These are phyloP conservation scores for Falciphora oryzae DNA, from an alignment of 2,329 filamentous ascomycete genomes.

Conservation along the genomic window DNA sequence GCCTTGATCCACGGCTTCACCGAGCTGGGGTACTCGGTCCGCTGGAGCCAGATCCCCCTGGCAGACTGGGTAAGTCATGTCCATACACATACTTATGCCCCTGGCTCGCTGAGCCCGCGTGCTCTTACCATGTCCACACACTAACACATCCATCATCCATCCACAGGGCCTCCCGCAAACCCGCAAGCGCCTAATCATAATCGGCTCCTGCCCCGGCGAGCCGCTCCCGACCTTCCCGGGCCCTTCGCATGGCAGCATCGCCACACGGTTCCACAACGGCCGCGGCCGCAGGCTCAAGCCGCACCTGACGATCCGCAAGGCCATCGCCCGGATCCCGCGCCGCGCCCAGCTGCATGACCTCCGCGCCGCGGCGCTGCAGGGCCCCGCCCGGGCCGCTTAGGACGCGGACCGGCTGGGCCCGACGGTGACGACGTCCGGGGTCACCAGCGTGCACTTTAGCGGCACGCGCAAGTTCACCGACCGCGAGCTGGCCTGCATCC, in stretches of 20 bases:
- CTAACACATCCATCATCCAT: background rate
- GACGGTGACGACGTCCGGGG: constrained; percentile 61
- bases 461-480: constrained; percentile 59
- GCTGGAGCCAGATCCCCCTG: constrained; percentile 57
- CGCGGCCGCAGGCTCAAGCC: constrained; percentile 26
- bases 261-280: constrained; percentile 16
- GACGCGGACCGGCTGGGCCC: constrained; percentile 41
- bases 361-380: constrained; percentile 16
- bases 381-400: constrained; percentile 31
- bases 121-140: background rate
- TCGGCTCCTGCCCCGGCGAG: constrained; percentile 64
- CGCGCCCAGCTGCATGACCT: constrained; percentile 33
- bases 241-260: constrained; percentile 46
- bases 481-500: constrained; percentile 62
- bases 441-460: constrained; percentile 58
- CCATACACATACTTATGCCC: no score
- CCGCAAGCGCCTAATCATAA: constrained; percentile 47
- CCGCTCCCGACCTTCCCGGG: constrained; percentile 58
- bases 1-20: constrained; percentile 60
- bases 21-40: constrained; percentile 58
- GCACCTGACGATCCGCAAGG: constrained; percentile 39
- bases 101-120: no score
- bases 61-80: constrained; percentile 32
- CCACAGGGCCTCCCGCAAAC: constrained; percentile 41
- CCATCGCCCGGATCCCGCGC: constrained; percentile 30